phyloP scores from a whole-genome alignment of 371 early-diverging fungal genomes.

The Thermomucor indicae-seudaticae region DNA sequence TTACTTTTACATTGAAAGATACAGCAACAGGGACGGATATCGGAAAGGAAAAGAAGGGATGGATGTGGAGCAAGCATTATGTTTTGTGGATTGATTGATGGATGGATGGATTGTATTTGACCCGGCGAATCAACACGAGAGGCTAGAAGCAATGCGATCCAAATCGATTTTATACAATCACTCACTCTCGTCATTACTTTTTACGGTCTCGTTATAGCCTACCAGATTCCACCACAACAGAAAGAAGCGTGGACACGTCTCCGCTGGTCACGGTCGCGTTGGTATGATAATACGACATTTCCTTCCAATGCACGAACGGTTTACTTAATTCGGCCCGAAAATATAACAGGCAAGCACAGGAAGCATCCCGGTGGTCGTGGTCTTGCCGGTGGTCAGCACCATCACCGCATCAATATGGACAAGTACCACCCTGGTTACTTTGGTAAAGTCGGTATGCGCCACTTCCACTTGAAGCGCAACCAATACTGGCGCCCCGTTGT shows the following conservation, averaged over 20 bases:
- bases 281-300: constrained; percentile 23
- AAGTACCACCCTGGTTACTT: constrained; percentile 99
- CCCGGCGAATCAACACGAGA: too few relatives aligned
- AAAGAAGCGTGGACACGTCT: constrained; percentile 90
- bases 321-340: too few relatives aligned
- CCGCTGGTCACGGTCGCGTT: constrained; percentile 91
- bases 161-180: too few relatives aligned
- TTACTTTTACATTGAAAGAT: too few relatives aligned
- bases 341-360: constrained; percentile 99
- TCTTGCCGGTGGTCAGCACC: constrained; percentile 99
- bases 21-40: background rate
- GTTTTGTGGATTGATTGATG: too few relatives aligned
- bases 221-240: constrained; percentile 81
- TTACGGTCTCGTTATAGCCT: too few relatives aligned
- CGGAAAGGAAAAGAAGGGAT: background rate
- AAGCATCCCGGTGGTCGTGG: constrained; percentile 99
- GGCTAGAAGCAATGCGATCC: too few relatives aligned
- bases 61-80: background rate
- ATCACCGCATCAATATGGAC: constrained; percentile 99
- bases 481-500: constrained; percentile 83
- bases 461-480: constrained; percentile 97
- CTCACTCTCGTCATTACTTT: too few relatives aligned
- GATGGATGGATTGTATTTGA: too few relatives aligned
- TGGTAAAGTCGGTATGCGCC: constrained; percentile 99
- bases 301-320: too few relatives aligned